Percentiles rank a stretch among this genome's conserved stretches.
These are phyloP conservation scores for Tricholoma terreum DNA, from an alignment of 768 basidiomycete species.

Conservation along the genomic window DNA sequence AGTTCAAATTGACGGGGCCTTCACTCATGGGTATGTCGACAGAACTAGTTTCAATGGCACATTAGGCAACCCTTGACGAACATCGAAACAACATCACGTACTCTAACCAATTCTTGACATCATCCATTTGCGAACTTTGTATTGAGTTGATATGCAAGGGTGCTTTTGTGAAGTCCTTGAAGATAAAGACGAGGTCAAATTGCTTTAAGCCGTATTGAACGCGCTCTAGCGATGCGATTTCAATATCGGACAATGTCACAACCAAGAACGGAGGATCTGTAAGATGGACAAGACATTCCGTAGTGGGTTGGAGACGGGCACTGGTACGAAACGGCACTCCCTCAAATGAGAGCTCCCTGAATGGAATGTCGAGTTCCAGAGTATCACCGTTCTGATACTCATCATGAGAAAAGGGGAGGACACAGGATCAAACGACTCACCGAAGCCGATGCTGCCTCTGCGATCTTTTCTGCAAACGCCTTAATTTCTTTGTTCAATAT, in stretches of 20 bases:
- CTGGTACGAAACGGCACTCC: slow-evolving; percentile 96
- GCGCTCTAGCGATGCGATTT: slow-evolving; percentile 94
- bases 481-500: slow-evolving; percentile 94
- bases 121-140: slow-evolving; percentile 84
- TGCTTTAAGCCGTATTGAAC: slow-evolving; percentile 96
- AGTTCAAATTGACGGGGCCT: slow-evolving; percentile 95
- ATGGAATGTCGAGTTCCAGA: slow-evolving; percentile 93
- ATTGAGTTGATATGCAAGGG: slow-evolving; percentile 98
- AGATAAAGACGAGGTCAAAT: slow-evolving; percentile 95
- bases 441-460: slow-evolving; percentile 74
- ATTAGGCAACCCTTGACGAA: slow-evolving; percentile 6
- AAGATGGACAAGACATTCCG: slow-evolving; percentile 93
- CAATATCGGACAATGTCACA: slow-evolving; percentile 90
- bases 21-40: slow-evolving; percentile 96
- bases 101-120: slow-evolving; percentile 99
- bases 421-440: slow-evolving; percentile 41
- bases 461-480: slow-evolving; percentile 87
- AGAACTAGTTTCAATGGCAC: slow-evolving; percentile 52
- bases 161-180: slow-evolving; percentile 91
- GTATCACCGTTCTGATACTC: slow-evolving; percentile 60
- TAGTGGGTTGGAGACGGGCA: slow-evolving; percentile 92
- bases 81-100: slow-evolving; percentile 38
- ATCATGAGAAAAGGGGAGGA: not conserved
- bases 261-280: slow-evolving; percentile 96
- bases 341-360: slow-evolving; percentile 94